These are phyloP conservation scores for Vanderwaltozyma polyspora DNA, from an alignment of 805 yeast species.

Conservation along the genomic window DNA sequence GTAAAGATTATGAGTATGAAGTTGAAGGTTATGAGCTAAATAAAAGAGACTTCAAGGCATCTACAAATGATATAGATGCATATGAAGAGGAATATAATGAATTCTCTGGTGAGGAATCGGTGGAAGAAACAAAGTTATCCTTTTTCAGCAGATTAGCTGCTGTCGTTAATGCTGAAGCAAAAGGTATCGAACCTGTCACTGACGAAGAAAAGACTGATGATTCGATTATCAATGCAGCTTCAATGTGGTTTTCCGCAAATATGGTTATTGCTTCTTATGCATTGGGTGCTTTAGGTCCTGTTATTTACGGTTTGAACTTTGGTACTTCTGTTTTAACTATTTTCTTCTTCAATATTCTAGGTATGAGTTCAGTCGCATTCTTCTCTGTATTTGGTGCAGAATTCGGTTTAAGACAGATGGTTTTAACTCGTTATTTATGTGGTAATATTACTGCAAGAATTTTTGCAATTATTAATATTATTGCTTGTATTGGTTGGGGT, in stretches of 20 bases:
- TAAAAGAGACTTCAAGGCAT: slow-evolving; percentile 1
- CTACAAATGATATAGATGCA: slow-evolving; percentile 1
- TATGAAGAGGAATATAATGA: slow-evolving; percentile 4
- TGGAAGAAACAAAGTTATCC: slow-evolving; percentile 9
- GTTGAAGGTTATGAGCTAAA: slow-evolving; percentile 1
- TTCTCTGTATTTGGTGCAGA: slow-evolving; percentile 75
- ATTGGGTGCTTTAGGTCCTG: slow-evolving; percentile 59
- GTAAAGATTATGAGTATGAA: slow-evolving; percentile 1
- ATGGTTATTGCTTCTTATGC: slow-evolving; percentile 76
- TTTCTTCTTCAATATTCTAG: slow-evolving; percentile 31
- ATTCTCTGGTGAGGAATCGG: slow-evolving; percentile 1
- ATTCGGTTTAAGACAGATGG: slow-evolving; percentile 81
- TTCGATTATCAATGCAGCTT: slow-evolving; percentile 56
- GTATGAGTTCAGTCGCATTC: slow-evolving; percentile 69
- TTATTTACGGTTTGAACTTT: slow-evolving; percentile 47
- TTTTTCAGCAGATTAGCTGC: slow-evolving; percentile 19
- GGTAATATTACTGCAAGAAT: slow-evolving; percentile 70
- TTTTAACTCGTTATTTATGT: slow-evolving; percentile 62
- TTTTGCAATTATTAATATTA: slow-evolving; percentile 61
- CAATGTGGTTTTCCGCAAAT: slow-evolving; percentile 89
- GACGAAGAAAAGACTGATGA: slow-evolving; percentile 67
- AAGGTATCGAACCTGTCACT: slow-evolving; percentile 72
- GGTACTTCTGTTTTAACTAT: slow-evolving; percentile 11
- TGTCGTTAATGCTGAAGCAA: slow-evolving; percentile 38
- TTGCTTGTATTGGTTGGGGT: slow-evolving; percentile 93